Evolutionary conservation across 192 early-diverging fungal genomes (phyloP).

Genomic region (Spinellus fusiger): DNA sequence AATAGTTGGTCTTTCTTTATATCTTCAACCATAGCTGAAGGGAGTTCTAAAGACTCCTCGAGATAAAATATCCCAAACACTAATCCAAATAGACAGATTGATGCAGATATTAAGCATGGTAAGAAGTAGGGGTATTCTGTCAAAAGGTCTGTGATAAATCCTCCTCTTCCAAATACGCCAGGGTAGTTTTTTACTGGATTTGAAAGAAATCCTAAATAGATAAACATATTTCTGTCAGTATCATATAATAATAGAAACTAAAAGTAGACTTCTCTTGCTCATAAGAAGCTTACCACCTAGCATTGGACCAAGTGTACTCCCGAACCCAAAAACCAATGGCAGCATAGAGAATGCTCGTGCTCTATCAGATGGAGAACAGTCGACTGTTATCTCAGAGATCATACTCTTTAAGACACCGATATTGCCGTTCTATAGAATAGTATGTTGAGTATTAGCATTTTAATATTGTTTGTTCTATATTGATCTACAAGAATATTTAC

Average conservation of each 20-base stretch:
- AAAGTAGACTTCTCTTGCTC: background rate
- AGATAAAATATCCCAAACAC: conserved; percentile 45
- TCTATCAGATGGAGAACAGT: conserved; percentile 47
- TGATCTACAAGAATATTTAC: conserved; percentile 8
- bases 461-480: background rate
- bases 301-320: conserved; percentile 48
- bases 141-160: conserved; percentile 37
- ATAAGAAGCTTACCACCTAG: conserved; percentile 45
- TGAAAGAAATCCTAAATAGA: conserved; percentile 38
- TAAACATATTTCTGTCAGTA: background rate
- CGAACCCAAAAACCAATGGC: conserved; percentile 58
- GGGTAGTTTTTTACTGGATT: conserved; percentile 59
- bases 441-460: background rate
- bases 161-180: conserved; percentile 32
- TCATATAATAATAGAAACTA: background rate
- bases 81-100: conserved; percentile 47
- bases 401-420: conserved; percentile 65
- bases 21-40: background rate
- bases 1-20: background rate
- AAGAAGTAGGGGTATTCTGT: conserved; percentile 61
- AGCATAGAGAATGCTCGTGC: conserved; percentile 57
- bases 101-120: conserved; percentile 57
- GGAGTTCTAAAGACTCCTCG: conserved; percentile 41
- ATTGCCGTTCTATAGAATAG: conserved; percentile 46
- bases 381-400: conserved; percentile 69